Base-by-base conservation (phyloP, 2,329 filamentous ascomycete genomes). In the Claviceps digitariae region DNA sequence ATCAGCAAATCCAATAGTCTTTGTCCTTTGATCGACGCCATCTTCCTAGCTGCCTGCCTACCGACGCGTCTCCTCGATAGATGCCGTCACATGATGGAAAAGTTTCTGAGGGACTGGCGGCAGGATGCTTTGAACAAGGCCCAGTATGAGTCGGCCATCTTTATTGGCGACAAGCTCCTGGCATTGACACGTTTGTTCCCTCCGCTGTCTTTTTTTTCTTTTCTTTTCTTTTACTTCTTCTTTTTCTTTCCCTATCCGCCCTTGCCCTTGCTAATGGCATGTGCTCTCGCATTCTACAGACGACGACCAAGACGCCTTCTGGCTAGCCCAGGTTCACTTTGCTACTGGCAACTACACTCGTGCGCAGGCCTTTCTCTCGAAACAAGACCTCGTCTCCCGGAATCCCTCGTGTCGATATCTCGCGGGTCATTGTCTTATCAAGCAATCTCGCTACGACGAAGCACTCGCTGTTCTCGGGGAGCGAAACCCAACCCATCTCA, bases 241-340 rank as follows among this genome's bases (percentile, higher is more conserved):
- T 4, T 38, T 4, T 7, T 38, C 34, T 38, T 17, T 38, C 31
- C 9, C 31, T 9, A 9, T 2, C n/a, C 15, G 9, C 36, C 46
- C 21, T 21, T 4, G 13, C 15, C 8, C 9, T 12, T 17, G 7
- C 49, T 43, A 46, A 36, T 20, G 6, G 23, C 20, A 10, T 25
- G 13, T 34, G 29, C 34, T 34, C 50, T 48, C 31, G 10, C 46
- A 49, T 48, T 52, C 40, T 54, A 9, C 59, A 96, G 93, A 90
- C 64, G 87, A 91, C 67, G 90, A 95, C 63, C 84, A 88, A 59
- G 93, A 98, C 67, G 91, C 90, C 43, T 95, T 95, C 66, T 96
- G 90, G 86, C 84, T 98, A 45, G 93, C 93, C n/a, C 91, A 97
- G 70, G 89, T 95, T 40, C 91, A 98, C 70, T 98, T 97, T 71